A percentile compares a stretch with the other conserved stretches of the same genome.
Evolutionary conservation across 371 early-diverging fungal species (phyloP).

Genomic region (Rhizomucor miehei): DNA sequence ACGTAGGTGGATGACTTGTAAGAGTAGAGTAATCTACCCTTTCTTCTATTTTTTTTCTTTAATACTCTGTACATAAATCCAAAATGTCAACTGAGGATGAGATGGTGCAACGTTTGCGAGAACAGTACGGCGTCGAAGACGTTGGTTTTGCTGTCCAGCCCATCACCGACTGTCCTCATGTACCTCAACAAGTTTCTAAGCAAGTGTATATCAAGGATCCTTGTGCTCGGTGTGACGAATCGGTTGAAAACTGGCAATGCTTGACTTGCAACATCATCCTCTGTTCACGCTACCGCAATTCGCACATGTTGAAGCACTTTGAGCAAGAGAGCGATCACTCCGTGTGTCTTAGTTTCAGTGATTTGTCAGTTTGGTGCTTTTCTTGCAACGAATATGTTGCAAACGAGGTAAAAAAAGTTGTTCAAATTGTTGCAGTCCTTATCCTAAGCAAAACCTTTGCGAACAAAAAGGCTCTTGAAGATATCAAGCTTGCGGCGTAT

Average conservation of each 20-base stretch:
- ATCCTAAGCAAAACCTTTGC: neutral
- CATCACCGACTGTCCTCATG: slow-evolving; percentile 23
- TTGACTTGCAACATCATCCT: slow-evolving; percentile 15
- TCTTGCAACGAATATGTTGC: slow-evolving; percentile 21
- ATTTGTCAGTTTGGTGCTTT: slow-evolving; percentile 31
- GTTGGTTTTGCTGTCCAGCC: slow-evolving; percentile 21
- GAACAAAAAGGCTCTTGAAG: slow-evolving; percentile 11
- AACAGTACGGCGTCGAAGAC: slow-evolving; percentile 3
- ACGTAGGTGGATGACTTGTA: too few relatives aligned
- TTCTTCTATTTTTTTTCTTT: too few relatives aligned
- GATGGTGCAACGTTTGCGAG: slow-evolving; percentile 2
- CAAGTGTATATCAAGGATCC: slow-evolving; percentile 1
- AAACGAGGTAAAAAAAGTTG: slow-evolving; percentile 22
- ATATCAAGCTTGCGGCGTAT: slow-evolving; percentile 15
- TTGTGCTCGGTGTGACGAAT: slow-evolving; percentile 17
- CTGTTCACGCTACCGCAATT: slow-evolving; percentile 25
- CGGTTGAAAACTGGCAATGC: slow-evolving; percentile 30
- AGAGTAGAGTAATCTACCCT: too few relatives aligned
- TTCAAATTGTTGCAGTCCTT: neutral
- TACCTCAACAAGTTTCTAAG: slow-evolving; percentile 8
- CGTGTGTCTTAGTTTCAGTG: slow-evolving; percentile 27
- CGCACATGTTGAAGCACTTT: slow-evolving; percentile 24
- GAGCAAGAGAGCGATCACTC: slow-evolving; percentile 9
- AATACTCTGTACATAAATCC: too few relatives aligned
- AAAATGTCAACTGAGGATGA: too few relatives aligned